Conservation (phyloP, 1,284 basidiomycete species). For the Sutorius eximius region DNA sequence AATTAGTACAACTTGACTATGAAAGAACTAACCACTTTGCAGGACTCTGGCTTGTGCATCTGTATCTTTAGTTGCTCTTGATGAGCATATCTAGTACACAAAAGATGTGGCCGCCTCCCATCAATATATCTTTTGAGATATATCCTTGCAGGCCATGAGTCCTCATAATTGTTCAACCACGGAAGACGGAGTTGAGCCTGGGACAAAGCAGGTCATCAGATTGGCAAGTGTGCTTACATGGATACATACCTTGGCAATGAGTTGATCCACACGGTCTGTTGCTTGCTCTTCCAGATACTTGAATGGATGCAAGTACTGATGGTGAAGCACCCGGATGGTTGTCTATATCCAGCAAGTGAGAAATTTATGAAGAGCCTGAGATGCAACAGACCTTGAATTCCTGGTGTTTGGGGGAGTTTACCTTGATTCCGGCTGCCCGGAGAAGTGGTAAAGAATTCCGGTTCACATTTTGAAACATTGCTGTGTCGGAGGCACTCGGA, state of each 20-base stretch:
- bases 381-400: slow-evolving; percentile 5
- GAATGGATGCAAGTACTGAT: slow-evolving; percentile 6
- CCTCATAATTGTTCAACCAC: slow-evolving; percentile 23
- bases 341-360: not conserved
- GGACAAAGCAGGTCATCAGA: not conserved
- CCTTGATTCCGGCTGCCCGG: not conserved
- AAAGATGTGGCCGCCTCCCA: slow-evolving; percentile 4
- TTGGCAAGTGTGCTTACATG: not conserved
- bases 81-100: not conserved
- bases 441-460: slow-evolving; percentile 5
- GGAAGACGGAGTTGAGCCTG: slow-evolving; percentile 16
- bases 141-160: slow-evolving; percentile 21
- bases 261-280: slow-evolving; percentile 5
- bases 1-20: not conserved
- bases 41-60: not conserved
- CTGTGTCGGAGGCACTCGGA: not conserved
- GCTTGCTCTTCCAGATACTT: slow-evolving; percentile 22
- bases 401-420: slow-evolving; percentile 13
- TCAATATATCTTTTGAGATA: slow-evolving; percentile 27
- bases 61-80: fast-evolving
- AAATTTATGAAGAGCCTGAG: not conserved
- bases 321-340: slow-evolving; percentile 10
- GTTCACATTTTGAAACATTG: not conserved
- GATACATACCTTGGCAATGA: slow-evolving; percentile 11
- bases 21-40: not conserved